phyloP scores from a whole-genome alignment of 176 grass and related monocot genomes.

The Zizania latifolia region DNA sequence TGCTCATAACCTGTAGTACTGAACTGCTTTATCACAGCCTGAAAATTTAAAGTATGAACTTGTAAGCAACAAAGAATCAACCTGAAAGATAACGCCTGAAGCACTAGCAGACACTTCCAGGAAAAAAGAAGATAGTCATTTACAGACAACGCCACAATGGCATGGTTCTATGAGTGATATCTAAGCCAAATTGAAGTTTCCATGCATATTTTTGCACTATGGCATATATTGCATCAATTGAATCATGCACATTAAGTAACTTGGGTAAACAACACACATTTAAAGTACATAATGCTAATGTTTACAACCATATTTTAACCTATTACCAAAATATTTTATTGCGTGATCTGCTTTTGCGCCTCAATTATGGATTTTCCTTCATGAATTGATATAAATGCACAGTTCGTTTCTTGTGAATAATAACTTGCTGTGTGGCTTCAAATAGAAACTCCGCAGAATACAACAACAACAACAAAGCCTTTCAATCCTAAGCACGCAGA shows the following conservation, averaged over 20 bases:
- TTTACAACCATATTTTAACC: not conserved
- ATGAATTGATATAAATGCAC: not conserved
- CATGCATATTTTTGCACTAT: not conserved
- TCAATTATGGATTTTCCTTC: not conserved
- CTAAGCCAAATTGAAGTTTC: not conserved
- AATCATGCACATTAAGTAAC: not conserved
- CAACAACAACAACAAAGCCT: not conserved
- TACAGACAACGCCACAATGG: not conserved
- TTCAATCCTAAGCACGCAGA: no score
- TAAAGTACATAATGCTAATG: not conserved
- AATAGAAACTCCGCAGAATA: not conserved
- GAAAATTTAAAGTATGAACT: conserved; percentile 25
- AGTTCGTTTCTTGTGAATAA: conserved; percentile 10
- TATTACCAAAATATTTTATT: not conserved
- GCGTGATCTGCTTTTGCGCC: not conserved
- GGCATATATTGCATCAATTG: conserved; percentile 7
- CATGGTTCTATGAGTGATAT: not conserved
- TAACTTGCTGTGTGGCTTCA: not conserved
- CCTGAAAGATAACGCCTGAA: not conserved
- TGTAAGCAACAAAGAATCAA: conserved; percentile 26
- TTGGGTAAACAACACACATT: not conserved
- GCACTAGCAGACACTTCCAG: not conserved
- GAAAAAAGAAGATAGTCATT: not conserved
- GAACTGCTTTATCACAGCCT: conserved; percentile 99
- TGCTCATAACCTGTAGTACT: conserved; percentile 74